Conservation (phyloP, 108 stramenopile species). For the Skeletonema marinoi region DNA sequence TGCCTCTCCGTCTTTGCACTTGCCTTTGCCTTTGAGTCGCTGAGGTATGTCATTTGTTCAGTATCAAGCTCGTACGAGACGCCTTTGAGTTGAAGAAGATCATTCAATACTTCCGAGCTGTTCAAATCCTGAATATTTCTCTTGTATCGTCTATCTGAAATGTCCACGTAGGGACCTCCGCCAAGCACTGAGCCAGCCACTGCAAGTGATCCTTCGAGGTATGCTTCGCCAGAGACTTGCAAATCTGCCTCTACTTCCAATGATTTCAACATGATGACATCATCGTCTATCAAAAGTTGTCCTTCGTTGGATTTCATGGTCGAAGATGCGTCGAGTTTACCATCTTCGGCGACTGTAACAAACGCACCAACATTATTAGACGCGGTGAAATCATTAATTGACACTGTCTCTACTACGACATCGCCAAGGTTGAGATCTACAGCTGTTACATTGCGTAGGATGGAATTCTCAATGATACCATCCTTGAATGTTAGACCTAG, state of each 20-base stretch:
- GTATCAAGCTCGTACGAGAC: slow-evolving; percentile 52
- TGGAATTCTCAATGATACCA: slow-evolving; percentile 39
- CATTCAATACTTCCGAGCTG: slow-evolving; percentile 29
- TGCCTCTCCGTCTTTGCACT: slow-evolving; percentile 11
- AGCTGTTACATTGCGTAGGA: slow-evolving; percentile 47
- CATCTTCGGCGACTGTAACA: slow-evolving; percentile 28
- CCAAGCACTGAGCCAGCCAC: slow-evolving; percentile 66
- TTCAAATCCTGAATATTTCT: slow-evolving; percentile 38
- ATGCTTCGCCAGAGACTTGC: slow-evolving; percentile 49
- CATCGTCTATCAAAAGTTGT: slow-evolving; percentile 14
- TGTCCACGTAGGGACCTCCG: slow-evolving; percentile 64
- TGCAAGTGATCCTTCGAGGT: slow-evolving; percentile 50
- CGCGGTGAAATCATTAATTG: slow-evolving; percentile 27
- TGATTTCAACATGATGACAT: slow-evolving; percentile 19
- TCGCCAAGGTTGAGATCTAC: slow-evolving; percentile 33
- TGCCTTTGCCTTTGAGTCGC: slow-evolving; percentile 1
- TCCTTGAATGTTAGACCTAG: slow-evolving; percentile 20
- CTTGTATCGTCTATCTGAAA: slow-evolving; percentile 59
- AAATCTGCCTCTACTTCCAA: slow-evolving; percentile 27
- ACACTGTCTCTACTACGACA: slow-evolving; percentile 36
- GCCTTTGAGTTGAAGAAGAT: slow-evolving; percentile 36
- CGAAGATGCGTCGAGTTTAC: slow-evolving; percentile 24
- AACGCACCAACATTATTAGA: slow-evolving; percentile 15
- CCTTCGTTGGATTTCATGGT: slow-evolving; percentile 13
- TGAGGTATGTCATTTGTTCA: slow-evolving; percentile 16